Conservation (phyloP, 2,329 filamentous ascomycete genomes). For the Xylariaceae sp. region DNA sequence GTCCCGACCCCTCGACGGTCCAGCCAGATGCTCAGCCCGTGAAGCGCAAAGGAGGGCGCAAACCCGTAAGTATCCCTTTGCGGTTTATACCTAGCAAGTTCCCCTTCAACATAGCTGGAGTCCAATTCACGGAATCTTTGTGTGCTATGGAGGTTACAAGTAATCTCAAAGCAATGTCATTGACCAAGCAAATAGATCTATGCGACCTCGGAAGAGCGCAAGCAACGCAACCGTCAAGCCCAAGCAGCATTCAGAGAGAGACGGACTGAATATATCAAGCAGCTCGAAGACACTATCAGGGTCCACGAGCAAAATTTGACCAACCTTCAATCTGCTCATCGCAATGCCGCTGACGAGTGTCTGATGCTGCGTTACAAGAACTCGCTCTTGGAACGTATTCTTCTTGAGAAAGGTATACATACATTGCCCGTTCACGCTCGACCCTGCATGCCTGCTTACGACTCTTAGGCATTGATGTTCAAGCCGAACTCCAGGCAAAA, state of each 20-base stretch:
- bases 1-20: constrained; percentile 38
- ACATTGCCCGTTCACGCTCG: background rate
- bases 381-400: constrained; percentile 88
- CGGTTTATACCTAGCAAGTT: constrained; percentile 1
- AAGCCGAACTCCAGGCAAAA: constrained; percentile 91
- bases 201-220: constrained; percentile 96
- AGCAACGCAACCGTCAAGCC: constrained; percentile 94
- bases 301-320: constrained; percentile 94
- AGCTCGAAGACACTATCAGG: constrained; percentile 94
- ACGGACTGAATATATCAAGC: constrained; percentile 98
- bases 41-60: constrained; percentile 96
- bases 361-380: constrained; percentile 99
- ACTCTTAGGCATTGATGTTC: constrained; percentile 82
- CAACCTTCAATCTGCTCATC: constrained; percentile 89
- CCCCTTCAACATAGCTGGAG: background rate
- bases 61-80: constrained; percentile 70
- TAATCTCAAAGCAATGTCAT: background rate
- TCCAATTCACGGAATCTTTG: background rate
- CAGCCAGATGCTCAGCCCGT: constrained; percentile 62
- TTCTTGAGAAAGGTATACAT: constrained; percentile 84
- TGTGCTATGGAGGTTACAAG: background rate
- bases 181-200: constrained; percentile 68
- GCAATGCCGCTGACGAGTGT: constrained; percentile 92
- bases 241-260: constrained; percentile 97
- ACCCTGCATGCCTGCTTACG: background rate